A percentile compares a stretch with the other conserved stretches of the same genome.
Conservation (phyloP, 768 basidiomycete species). For the Dentipellis fragilis region DNA sequence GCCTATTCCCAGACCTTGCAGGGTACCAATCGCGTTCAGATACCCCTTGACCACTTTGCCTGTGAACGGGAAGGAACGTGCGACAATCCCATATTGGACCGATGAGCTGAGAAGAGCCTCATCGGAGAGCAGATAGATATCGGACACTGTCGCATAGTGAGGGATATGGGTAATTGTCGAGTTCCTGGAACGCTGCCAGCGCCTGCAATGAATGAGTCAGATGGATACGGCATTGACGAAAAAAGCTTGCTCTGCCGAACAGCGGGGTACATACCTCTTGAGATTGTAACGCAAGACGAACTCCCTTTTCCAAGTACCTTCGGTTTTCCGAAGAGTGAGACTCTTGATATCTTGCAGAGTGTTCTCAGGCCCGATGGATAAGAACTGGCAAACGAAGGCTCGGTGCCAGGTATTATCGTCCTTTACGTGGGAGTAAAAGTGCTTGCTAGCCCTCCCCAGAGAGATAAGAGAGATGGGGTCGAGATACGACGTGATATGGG, state of each 20-base stretch:
- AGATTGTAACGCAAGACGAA: slow-evolving; percentile 49
- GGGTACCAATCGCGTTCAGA: slow-evolving; percentile 52
- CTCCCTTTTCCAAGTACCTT: slow-evolving; percentile 61
- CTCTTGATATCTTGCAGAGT: slow-evolving; percentile 33
- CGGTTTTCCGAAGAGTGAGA: slow-evolving; percentile 44
- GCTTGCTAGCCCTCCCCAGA: slow-evolving; percentile 42
- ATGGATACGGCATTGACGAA: not conserved
- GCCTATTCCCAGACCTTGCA: slow-evolving; percentile 49
- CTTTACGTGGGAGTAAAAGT: slow-evolving; percentile 54
- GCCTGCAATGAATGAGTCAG: slow-evolving; percentile 29
- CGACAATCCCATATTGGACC: slow-evolving; percentile 57
- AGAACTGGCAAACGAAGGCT: slow-evolving; percentile 60
- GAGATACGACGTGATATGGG: slow-evolving; percentile 66
- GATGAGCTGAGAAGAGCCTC: slow-evolving; percentile 51
- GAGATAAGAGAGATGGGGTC: slow-evolving; percentile 50
- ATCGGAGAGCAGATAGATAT: slow-evolving; percentile 50
- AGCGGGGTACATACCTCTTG: slow-evolving; percentile 33
- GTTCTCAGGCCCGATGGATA: slow-evolving; percentile 57
- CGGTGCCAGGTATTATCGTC: slow-evolving; percentile 75
- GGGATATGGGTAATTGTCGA: slow-evolving; percentile 55
- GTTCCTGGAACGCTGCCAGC: slow-evolving; percentile 59
- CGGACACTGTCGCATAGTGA: slow-evolving; percentile 43
- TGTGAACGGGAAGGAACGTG: slow-evolving; percentile 61
- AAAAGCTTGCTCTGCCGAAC: not conserved
- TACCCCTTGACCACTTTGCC: slow-evolving; percentile 64